Evolutionary conservation across 371 early-diverging fungal species (phyloP).

Genomic region (Batkoa obscura): DNA sequence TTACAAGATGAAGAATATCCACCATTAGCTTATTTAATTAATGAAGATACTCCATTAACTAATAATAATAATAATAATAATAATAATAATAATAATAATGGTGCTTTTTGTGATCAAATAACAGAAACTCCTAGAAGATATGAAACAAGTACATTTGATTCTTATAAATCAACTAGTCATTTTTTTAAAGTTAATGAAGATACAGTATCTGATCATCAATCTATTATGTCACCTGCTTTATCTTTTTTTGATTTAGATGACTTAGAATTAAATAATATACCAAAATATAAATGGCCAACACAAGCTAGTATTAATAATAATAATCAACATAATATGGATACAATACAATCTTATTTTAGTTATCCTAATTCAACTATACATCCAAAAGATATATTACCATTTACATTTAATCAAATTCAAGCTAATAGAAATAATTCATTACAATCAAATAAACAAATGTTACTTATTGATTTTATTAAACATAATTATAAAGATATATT

Average conservation of each 20-base stretch:
- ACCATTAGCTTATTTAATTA: neutral
- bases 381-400: too few relatives aligned
- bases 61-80: neutral
- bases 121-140: neutral
- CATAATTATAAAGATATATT: neutral
- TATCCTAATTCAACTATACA: too few relatives aligned
- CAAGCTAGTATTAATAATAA: neutral
- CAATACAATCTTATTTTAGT: neutral
- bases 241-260: neutral
- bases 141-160: neutral
- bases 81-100: neutral
- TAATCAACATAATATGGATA: neutral
- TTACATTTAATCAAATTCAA: neutral
- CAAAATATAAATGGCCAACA: neutral
- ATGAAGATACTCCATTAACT: neutral
- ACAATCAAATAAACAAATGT: neutral
- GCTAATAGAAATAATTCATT: neutral
- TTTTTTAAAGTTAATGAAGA: neutral
- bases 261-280: neutral
- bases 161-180: too few relatives aligned
- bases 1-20: neutral
- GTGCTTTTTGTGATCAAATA: neutral
- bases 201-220: neutral
- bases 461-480: too few relatives aligned
- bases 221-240: conserved; percentile 2